These are phyloP conservation scores for Microdochium nivale DNA, from an alignment of 2,329 filamentous ascomycete species.

Conservation along the genomic window DNA sequence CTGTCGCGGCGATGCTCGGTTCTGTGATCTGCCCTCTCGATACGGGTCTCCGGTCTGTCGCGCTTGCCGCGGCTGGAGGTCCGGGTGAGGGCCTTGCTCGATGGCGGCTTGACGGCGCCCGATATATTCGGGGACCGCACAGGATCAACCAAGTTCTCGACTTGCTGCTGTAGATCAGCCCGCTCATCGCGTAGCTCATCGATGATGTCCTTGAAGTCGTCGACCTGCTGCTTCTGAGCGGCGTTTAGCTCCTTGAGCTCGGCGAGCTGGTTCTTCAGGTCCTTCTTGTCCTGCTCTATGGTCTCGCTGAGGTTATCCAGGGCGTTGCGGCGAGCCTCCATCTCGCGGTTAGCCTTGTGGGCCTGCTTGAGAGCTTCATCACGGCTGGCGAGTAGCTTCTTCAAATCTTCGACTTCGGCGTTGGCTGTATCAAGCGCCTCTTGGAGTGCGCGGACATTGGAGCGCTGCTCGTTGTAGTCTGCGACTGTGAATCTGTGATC, in stretches of 20 bases:
- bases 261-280: not conserved
- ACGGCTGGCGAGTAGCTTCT: slow-evolving; percentile 6
- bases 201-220: not conserved
- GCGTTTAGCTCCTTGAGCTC: not conserved
- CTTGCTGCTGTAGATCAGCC: slow-evolving; percentile 6
- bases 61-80: not conserved
- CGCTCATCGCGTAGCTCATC: slow-evolving; percentile 7
- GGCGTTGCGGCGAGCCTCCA: slow-evolving; percentile 2
- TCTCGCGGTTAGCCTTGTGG: slow-evolving; percentile 7
- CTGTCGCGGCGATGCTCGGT: not conserved
- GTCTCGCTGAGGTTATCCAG: not conserved
- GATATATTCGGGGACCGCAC: slow-evolving; percentile 1
- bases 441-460: slow-evolving; percentile 10
- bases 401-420: slow-evolving; percentile 8
- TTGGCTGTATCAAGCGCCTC: slow-evolving; percentile 11
- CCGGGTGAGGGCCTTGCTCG: not conserved
- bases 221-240: not conserved
- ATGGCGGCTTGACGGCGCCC: slow-evolving; percentile 3
- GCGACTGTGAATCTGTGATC: slow-evolving; percentile 16
- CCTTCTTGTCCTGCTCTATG: not conserved
- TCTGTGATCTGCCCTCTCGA: not conserved
- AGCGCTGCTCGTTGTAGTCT: slow-evolving; percentile 10
- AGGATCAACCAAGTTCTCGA: slow-evolving; percentile 1
- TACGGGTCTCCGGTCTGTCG: not conserved
- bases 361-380: slow-evolving; percentile 6